phyloP scores from a whole-genome alignment of 176 grass and related monocot species.

The Cenchrus fungigraminus region DNA sequence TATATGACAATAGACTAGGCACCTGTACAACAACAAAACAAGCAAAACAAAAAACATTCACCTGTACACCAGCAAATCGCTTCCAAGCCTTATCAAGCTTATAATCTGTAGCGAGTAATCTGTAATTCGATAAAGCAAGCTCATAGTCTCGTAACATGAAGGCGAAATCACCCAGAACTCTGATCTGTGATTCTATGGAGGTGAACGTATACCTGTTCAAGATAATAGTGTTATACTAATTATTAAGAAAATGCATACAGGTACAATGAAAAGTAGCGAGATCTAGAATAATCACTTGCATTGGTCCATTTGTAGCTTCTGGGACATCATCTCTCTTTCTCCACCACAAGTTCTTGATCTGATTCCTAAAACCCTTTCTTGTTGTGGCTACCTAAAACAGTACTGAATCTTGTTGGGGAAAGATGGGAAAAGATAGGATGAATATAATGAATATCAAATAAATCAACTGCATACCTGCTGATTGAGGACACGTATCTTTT shows the following conservation, averaged over 20 bases:
- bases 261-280: conserved; percentile 23
- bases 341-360: conserved; percentile 99
- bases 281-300: conserved; percentile 59
- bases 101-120: conserved; percentile 92
- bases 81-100: conserved; percentile 99
- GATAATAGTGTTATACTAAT: conserved; percentile 44
- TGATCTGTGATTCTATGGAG: conserved; percentile 97
- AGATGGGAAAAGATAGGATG: conserved; percentile 8
- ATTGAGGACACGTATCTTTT: conserved; percentile 94
- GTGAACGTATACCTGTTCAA: conserved; percentile 86
- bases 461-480: conserved; percentile 77
- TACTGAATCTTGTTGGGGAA: conserved; percentile 27
- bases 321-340: conserved; percentile 93
- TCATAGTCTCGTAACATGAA: conserved; percentile 99
- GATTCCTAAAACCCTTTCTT: conserved; percentile 97
- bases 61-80: conserved; percentile 89
- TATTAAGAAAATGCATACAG: conserved; percentile 40
- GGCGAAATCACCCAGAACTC: conserved; percentile 94
- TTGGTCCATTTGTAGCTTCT: conserved; percentile 80
- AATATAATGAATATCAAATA: conserved; percentile 13
- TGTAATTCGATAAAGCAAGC: conserved; percentile 98
- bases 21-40: neutral
- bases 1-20: conserved; percentile 11
- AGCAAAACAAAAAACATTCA: conserved; percentile 42
- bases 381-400: conserved; percentile 80